These are phyloP conservation scores for Volvariella surrecta DNA, from an alignment of 1,284 basidiomycete genomes.

Conservation along the genomic window DNA sequence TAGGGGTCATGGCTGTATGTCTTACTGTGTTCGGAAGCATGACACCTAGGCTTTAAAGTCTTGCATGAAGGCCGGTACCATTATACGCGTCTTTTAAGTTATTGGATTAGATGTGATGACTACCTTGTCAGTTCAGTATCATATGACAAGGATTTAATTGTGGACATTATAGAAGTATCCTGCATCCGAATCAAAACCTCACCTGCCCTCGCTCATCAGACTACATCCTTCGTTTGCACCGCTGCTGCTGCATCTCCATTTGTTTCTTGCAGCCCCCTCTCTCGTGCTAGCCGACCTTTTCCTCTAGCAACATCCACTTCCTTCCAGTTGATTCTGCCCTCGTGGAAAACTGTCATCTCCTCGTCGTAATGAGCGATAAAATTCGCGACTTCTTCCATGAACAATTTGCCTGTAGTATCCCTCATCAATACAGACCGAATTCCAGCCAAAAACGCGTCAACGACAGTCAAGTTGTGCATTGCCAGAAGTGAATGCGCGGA, in stretches of 20 bases:
- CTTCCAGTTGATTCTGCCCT: conserved; percentile 47
- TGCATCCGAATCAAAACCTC: too few species aligned
- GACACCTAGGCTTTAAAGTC: too few species aligned
- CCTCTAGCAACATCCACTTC: conserved; percentile 58
- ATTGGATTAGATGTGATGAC: too few species aligned
- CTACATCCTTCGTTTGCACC: too few species aligned
- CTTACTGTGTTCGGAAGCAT: conserved; percentile 17
- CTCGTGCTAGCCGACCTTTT: conserved; percentile 55
- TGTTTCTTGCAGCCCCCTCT: conserved; percentile 25
- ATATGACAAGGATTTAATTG: too few species aligned
- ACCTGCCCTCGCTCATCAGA: too few species aligned
- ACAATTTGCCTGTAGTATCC: conserved; percentile 16
- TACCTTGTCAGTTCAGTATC: too few species aligned
- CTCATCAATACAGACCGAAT: conserved; percentile 35
- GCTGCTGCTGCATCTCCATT: too few species aligned
- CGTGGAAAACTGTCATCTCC: conserved; percentile 32
- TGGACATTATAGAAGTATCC: too few species aligned
- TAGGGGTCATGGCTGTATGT: conserved; percentile 18
- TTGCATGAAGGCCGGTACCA: too few species aligned
- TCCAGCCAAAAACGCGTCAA: conserved; percentile 54
- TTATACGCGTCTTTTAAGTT: too few species aligned
- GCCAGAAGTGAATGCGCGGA: conserved; percentile 64
- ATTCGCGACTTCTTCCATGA: conserved; percentile 37
- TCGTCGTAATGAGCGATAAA: conserved; percentile 50
- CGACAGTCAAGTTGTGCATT: conserved; percentile 64